Percentiles rank a stretch among this genome's conserved stretches.
Conservation (phyloP, 805 yeast species). For the Starmerella sirachaensis region DNA sequence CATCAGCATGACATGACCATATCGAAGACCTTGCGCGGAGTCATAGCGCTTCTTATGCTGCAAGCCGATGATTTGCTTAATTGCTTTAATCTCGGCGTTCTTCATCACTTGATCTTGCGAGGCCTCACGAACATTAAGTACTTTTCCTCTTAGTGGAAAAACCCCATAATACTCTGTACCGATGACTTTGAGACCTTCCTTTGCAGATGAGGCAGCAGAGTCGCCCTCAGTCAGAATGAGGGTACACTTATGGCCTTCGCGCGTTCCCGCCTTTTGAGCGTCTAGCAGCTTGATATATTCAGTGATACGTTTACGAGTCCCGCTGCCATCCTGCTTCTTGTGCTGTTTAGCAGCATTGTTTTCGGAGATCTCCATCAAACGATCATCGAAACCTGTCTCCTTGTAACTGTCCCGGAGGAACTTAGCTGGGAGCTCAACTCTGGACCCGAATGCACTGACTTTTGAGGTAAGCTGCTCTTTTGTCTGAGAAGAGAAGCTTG, state of each 20-base stretch:
- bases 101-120: conserved; percentile 88
- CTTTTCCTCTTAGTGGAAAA: conserved; percentile 89
- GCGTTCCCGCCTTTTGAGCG: conserved; percentile 93
- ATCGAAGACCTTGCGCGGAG: conserved; percentile 62
- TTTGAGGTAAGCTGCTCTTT: conserved; percentile 91
- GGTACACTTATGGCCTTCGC: conserved; percentile 84
- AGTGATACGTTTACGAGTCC: conserved; percentile 58
- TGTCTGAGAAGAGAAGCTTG: conserved; percentile 95
- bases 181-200: conserved; percentile 84
- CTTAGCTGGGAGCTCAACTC: conserved; percentile 60
- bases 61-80: conserved; percentile 88
- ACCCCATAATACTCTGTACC: conserved; percentile 94
- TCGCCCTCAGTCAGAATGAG: conserved; percentile 93
- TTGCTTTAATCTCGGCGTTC: conserved; percentile 87
- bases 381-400: conserved; percentile 58
- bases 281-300: conserved; percentile 84
- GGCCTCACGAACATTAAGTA: conserved; percentile 92
- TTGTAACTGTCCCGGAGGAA: conserved; percentile 54
- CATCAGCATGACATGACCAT: conserved; percentile 97
- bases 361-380: conserved; percentile 69
- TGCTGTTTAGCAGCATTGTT: conserved; percentile 79
- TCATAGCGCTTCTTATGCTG: conserved; percentile 83
- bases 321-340: conserved; percentile 81
- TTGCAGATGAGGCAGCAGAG: conserved; percentile 86
- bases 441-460: conserved; percentile 79